phyloP scores from a whole-genome alignment of 2,329 filamentous ascomycete genomes.

The Scorias spongiosa region DNA sequence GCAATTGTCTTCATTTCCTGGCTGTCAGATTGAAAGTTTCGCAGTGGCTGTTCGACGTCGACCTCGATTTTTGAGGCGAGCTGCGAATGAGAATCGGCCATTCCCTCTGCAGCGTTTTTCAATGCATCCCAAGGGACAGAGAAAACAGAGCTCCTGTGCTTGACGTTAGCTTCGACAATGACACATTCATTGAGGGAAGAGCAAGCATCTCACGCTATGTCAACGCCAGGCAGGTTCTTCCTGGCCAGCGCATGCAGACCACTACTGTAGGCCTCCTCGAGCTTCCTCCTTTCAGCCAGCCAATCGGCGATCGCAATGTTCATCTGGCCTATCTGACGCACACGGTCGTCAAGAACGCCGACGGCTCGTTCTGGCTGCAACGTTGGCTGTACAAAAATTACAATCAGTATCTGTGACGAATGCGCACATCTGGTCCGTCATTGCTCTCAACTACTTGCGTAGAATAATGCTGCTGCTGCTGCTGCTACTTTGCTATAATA shows the following conservation, averaged over 20 bases:
- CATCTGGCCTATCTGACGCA: slow-evolving; percentile 71
- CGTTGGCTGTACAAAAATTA: slow-evolving; percentile 42
- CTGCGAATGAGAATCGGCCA: slow-evolving; percentile 69
- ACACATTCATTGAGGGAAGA: not conserved
- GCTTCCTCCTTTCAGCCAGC: slow-evolving; percentile 83
- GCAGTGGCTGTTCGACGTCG: slow-evolving; percentile 74
- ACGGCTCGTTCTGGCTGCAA: slow-evolving; percentile 74
- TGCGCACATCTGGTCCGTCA: too few species aligned
- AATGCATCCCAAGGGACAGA: slow-evolving; percentile 82
- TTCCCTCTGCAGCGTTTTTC: slow-evolving; percentile 59
- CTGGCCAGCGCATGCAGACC: slow-evolving; percentile 67
- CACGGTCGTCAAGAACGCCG: slow-evolving; percentile 66
- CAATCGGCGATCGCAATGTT: slow-evolving; percentile 91
- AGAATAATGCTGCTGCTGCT: too few species aligned
- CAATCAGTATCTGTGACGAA: not conserved
- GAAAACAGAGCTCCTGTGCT: slow-evolving; percentile 52
- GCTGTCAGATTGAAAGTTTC: slow-evolving; percentile 56
- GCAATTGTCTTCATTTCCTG: slow-evolving; percentile 65
- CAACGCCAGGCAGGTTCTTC: slow-evolving; percentile 41
- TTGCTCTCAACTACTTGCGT: too few species aligned
- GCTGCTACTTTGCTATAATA: too few species aligned
- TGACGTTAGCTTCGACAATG: not conserved
- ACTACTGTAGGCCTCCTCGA: slow-evolving; percentile 80
- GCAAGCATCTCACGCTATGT: slow-evolving; percentile 59
- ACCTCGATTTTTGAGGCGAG: slow-evolving; percentile 71